A percentile compares a stretch with the other conserved stretches of the same genome.
These are phyloP conservation scores for Oryza brachyantha DNA, from an alignment of 176 grass and related monocot genomes.

Conservation along the genomic window DNA sequence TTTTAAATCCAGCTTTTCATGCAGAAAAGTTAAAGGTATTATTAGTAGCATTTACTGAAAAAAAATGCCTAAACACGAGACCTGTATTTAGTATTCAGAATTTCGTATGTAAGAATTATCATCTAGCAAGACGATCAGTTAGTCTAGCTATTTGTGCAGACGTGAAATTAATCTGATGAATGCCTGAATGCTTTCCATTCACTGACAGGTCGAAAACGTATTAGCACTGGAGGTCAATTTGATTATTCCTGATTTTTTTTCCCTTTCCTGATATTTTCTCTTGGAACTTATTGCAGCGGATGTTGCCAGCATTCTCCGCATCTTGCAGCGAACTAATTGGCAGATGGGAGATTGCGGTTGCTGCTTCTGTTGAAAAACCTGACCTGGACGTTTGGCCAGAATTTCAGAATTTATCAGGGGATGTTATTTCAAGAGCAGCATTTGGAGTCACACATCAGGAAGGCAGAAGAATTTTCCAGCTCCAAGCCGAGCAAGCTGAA, in stretches of 20 bases:
- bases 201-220: too few relatives aligned
- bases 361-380: constrained; percentile 8
- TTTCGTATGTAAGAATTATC: neutral
- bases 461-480: constrained; percentile 42
- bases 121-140: neutral
- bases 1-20: constrained; percentile 71
- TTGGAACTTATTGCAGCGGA: constrained; percentile 36
- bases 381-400: constrained; percentile 55
- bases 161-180: too few relatives aligned
- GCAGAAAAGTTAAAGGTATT: constrained; percentile 61
- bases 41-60: neutral
- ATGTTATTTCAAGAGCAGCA: constrained; percentile 61
- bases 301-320: constrained; percentile 49
- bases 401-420: constrained; percentile 46
- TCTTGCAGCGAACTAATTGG: constrained; percentile 40
- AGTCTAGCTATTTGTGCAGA: neutral
- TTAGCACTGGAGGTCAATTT: neutral
- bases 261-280: neutral
- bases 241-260: neutral
- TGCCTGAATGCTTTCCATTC: too few relatives aligned
- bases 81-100: neutral
- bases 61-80: neutral
- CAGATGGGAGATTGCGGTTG: constrained; percentile 43
- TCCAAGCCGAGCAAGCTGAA: constrained; percentile 48
- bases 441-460: constrained; percentile 50